Conservation (phyloP, 345 rosid genomes). For the Populus nigra region DNA sequence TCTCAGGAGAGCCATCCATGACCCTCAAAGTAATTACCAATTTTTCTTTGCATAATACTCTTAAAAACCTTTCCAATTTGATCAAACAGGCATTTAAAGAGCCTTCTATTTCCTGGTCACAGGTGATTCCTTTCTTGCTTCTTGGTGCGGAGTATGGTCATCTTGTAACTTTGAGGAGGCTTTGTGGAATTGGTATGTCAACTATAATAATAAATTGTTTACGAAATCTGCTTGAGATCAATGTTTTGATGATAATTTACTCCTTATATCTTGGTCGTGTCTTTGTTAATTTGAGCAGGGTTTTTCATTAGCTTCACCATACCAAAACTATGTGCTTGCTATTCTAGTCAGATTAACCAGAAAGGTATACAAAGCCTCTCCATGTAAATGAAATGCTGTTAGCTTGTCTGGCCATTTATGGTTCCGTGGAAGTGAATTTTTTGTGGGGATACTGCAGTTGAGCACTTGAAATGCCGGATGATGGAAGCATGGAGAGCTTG, state of each 20-base stretch:
- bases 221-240: neutral
- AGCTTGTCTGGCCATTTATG: neutral
- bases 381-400: constrained; percentile 1
- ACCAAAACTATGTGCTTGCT: constrained; percentile 67
- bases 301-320: constrained; percentile 73
- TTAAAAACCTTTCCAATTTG: constrained; percentile 1
- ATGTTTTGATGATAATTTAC: neutral
- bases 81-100: neutral
- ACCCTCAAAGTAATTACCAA: constrained; percentile 68
- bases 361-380: constrained; percentile 40
- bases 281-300: constrained; percentile 45
- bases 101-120: constrained; percentile 21
- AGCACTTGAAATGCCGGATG: constrained; percentile 38
- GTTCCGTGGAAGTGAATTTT: constrained; percentile 12
- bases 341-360: constrained; percentile 50
- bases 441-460: constrained; percentile 40
- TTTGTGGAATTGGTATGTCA: constrained; percentile 65
- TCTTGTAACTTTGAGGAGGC: constrained; percentile 71
- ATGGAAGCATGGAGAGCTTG: constrained; percentile 70
- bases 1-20: constrained; percentile 94
- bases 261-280: neutral
- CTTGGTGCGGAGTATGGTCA: constrained; percentile 90
- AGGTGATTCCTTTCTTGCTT: constrained; percentile 81
- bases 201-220: neutral
- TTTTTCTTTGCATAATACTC: neutral